phyloP scores from a whole-genome alignment of 2,329 filamentous ascomycete genomes.

The Talaromyces sp. region DNA sequence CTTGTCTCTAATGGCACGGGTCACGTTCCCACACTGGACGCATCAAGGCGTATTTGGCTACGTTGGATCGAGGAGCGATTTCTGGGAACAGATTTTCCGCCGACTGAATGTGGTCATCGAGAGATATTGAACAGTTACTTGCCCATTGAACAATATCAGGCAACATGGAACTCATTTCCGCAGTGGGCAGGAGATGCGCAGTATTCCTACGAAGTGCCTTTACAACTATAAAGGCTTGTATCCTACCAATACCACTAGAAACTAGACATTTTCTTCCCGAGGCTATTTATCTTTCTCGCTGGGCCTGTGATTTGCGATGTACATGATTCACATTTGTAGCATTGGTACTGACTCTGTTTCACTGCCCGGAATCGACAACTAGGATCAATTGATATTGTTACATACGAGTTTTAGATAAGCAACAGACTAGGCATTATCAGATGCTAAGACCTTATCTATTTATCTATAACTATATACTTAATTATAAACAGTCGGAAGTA shows the following conservation, averaged over 20 bases:
- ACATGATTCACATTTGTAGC: no score
- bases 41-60: not conserved
- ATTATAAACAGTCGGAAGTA: not conserved
- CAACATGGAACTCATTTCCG: not conserved
- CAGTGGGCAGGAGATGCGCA: not conserved
- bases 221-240: not conserved
- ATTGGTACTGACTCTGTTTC: no score
- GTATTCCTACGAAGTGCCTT: not conserved
- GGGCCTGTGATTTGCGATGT: no score
- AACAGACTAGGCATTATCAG: no score
- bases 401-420: no score
- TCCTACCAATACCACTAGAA: no score
- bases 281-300: no score
- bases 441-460: not conserved
- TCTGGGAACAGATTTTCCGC: not conserved
- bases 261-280: no score
- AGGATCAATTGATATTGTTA: no score
- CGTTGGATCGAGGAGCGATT: not conserved
- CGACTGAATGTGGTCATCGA: not conserved
- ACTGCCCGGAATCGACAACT: no score
- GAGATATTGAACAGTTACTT: not conserved
- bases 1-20: not conserved
- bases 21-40: not conserved
- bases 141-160: not conserved
- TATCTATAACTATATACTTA: not conserved